phyloP scores from a whole-genome alignment of 768 basidiomycete species.

The Lactarius akahatsu region DNA sequence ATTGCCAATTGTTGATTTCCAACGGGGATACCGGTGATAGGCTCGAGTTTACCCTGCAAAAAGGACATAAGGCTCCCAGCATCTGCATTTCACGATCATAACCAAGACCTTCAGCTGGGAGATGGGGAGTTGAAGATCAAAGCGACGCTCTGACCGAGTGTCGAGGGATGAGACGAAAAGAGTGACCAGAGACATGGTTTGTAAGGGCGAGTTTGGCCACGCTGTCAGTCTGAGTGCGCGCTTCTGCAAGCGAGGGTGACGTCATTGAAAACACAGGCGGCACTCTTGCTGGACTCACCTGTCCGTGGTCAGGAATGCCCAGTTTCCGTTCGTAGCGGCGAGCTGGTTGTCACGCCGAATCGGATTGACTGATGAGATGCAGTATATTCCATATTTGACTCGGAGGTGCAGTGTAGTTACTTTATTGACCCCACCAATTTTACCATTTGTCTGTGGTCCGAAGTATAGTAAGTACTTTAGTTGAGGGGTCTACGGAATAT shows the following conservation, averaged over 20 bases:
- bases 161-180: conserved; percentile 84
- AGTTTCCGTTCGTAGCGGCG: neutral
- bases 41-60: conserved; percentile 62
- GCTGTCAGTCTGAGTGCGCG: neutral
- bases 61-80: neutral
- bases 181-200: conserved; percentile 51
- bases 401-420: neutral
- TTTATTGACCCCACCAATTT: neutral
- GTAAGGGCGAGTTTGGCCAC: neutral
- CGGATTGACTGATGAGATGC: neutral
- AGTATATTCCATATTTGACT: neutral
- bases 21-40: conserved; percentile 86
- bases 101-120: conserved; percentile 73
- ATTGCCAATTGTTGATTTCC: conserved; percentile 69
- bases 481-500: too few species aligned
- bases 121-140: conserved; percentile 73
- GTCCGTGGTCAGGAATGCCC: neutral
- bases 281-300: neutral
- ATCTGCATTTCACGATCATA: neutral
- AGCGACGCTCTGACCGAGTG: conserved; percentile 85
- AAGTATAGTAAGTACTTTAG: too few species aligned
- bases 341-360: neutral
- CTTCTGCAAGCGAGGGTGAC: neutral
- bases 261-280: neutral
- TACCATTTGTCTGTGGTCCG: neutral